Conservation (phyloP, 371 early-diverging fungal genomes). For the Chytridium lagenaria region DNA sequence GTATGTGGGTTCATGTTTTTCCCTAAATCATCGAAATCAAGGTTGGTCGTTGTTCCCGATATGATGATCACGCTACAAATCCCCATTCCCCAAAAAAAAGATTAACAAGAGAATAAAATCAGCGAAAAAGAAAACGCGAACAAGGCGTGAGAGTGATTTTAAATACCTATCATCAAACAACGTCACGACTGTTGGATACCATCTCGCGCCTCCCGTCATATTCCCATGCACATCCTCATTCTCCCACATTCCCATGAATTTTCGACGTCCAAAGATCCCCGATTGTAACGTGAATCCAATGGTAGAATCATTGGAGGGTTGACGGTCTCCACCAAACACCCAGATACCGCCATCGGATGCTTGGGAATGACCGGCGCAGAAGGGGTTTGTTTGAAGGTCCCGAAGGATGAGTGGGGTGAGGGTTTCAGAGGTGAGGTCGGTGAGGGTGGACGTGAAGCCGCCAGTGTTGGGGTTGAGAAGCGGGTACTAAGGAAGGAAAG, state of each 20-base stretch:
- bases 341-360: slow-evolving; percentile 35
- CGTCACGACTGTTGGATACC: slow-evolving; percentile 42
- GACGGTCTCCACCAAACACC: slow-evolving; percentile 43
- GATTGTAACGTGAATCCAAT: not conserved
- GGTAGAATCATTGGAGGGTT: slow-evolving; percentile 5
- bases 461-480: slow-evolving; percentile 37
- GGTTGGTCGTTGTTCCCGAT: slow-evolving; percentile 24
- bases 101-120: slow-evolving; percentile 37
- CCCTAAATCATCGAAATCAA: slow-evolving; percentile 32
- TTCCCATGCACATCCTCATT: slow-evolving; percentile 12
- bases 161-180: slow-evolving; percentile 40
- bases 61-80: slow-evolving; percentile 34
- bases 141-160: too few relatives aligned
- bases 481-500: slow-evolving; percentile 40
- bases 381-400: slow-evolving; percentile 34
- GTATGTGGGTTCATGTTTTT: slow-evolving; percentile 48
- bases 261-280: not conserved
- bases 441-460: slow-evolving; percentile 31
- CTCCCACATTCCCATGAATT: slow-evolving; percentile 8
- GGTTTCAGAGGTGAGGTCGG: slow-evolving; percentile 23
- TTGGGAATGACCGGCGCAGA: slow-evolving; percentile 43
- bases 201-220: slow-evolving; percentile 11
- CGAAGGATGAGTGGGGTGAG: slow-evolving; percentile 10
- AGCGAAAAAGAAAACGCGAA: too few relatives aligned
- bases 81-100: slow-evolving; percentile 27